Base-by-base conservation (phyloP, 2,329 filamentous ascomycete genomes). In the Hymenoscyphus salicellus region DNA sequence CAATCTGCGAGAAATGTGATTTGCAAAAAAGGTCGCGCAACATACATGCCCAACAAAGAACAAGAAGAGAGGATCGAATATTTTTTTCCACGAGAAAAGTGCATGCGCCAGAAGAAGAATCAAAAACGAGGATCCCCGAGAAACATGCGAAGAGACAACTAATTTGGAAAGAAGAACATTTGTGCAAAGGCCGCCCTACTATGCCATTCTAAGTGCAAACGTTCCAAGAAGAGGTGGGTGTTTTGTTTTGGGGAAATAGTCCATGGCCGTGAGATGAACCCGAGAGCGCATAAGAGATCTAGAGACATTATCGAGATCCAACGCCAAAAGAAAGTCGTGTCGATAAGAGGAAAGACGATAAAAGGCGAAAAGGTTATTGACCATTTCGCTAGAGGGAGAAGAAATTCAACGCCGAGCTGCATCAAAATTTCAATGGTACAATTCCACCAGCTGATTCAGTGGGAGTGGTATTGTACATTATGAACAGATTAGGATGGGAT, bases 401-500 rank as follows among this genome's bases (percentile, higher is more conserved):
- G 38, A 38, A 38, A 33, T 46, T 49, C 10, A 58, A 61, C 55
- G 64, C 62, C n/a, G 26, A 56, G 30, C n/a, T 55, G 60, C 62
- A 63, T 65, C 59, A 38, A 49, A 55, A 33, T 20, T 58, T 60
- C 41, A 26, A 52, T 52, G 46, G 52, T 38, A 41, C n/a, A 56
- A 63, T 41, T 38, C 52, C 49, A 38, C 61, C 61, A 20, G 33
- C 58, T 57, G 33, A n/a, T 62, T 49, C 49, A 52, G 57, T 38
- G 58, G 61, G 32, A 49, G 43, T 58, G 33, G 11, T 60, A 56
- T 62, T 55, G 46, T 62, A 64, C 56, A 60, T 60, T 60, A 66
- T 60, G 28, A 61, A 59, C 30, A 55, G n/a, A 63, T 69, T 69
- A 76, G 62, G 74, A 76, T 62, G 73, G 73, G 66, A 76, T 73